Percentiles rank a stretch among this genome's conserved stretches.
Evolutionary conservation across 352 stramenopile species (phyloP).

Genomic region (Globisporangium abappressorium): DNA sequence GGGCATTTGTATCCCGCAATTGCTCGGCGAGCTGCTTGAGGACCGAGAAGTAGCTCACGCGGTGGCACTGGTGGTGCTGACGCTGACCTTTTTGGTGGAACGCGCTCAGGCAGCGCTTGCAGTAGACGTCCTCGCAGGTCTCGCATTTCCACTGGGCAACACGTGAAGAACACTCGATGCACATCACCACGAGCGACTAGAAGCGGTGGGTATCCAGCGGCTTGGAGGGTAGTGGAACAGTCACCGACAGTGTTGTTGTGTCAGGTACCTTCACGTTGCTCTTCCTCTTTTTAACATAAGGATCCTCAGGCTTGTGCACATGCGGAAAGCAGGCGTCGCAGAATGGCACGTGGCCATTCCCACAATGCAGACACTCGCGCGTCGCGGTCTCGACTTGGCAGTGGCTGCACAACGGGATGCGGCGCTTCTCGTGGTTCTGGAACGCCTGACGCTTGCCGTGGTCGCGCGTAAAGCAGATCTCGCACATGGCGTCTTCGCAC

Average conservation of each 20-base stretch:
- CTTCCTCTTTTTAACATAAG: not conserved
- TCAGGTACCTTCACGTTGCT: not conserved
- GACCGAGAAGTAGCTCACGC: conserved; percentile 69
- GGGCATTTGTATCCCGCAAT: conserved; percentile 28
- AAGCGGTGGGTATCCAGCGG: conserved; percentile 31
- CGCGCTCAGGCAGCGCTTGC: conserved; percentile 60
- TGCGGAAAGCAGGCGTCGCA: conserved; percentile 67
- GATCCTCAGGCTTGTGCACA: conserved; percentile 29
- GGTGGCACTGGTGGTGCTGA: conserved; percentile 48
- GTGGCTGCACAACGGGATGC: conserved; percentile 46
- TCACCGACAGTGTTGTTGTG: not conserved
- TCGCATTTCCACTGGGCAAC: conserved; percentile 69
- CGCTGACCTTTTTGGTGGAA: conserved; percentile 58
- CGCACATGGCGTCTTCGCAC: conserved; percentile 71
- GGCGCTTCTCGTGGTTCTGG: conserved; percentile 30
- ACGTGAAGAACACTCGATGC: conserved; percentile 45
- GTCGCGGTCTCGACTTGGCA: conserved; percentile 58
- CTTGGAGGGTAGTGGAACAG: not conserved
- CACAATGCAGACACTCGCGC: conserved; percentile 61
- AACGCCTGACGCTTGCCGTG: conserved; percentile 51
- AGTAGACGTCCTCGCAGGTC: conserved; percentile 60
- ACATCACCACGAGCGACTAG: conserved; percentile 59
- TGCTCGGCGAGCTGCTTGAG: conserved; percentile 44
- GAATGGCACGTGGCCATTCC: conserved; percentile 58
- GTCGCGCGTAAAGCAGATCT: conserved; percentile 56